These are phyloP conservation scores for Yarrowia sp. DNA, from an alignment of 805 yeast genomes.

Conservation along the genomic window DNA sequence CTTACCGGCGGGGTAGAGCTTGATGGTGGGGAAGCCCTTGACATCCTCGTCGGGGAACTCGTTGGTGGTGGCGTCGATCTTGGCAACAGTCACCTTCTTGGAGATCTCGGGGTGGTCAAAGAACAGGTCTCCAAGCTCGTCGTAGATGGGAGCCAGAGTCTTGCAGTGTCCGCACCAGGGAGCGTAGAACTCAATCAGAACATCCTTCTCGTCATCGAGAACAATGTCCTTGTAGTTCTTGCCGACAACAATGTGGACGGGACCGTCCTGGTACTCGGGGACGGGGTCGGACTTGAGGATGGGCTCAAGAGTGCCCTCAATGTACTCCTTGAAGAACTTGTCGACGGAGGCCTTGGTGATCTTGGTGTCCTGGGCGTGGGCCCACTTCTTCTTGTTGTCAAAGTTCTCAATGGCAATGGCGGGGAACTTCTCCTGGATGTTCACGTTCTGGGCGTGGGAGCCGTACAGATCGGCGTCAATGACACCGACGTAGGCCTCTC, in stretches of 20 bases:
- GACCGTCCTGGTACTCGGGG: slow-evolving; percentile 77
- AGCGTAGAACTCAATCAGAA: slow-evolving; percentile 88
- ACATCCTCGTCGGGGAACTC: slow-evolving; percentile 80
- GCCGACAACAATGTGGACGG: slow-evolving; percentile 81
- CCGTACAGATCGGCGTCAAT: slow-evolving; percentile 82
- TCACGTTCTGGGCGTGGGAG: slow-evolving; percentile 83
- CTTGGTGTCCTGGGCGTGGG: slow-evolving; percentile 65
- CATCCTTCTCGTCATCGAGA: slow-evolving; percentile 67
- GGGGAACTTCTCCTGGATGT: slow-evolving; percentile 86
- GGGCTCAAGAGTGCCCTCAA: slow-evolving; percentile 71
- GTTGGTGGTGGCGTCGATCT: slow-evolving; percentile 87
- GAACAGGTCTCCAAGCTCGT: slow-evolving; percentile 79
- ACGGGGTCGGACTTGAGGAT: slow-evolving; percentile 83
- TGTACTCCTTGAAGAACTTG: slow-evolving; percentile 67
- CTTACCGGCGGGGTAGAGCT: slow-evolving; percentile 87
- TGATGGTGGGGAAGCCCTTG: slow-evolving; percentile 90
- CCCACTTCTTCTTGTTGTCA: slow-evolving; percentile 73
- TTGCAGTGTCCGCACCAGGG: slow-evolving; percentile 99
- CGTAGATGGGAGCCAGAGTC: slow-evolving; percentile 83
- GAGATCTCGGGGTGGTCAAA: slow-evolving; percentile 57
- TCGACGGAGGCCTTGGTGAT: slow-evolving; percentile 62
- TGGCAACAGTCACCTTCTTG: slow-evolving; percentile 74
- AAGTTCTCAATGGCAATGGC: slow-evolving; percentile 86
- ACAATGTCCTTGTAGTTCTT: slow-evolving; percentile 77
- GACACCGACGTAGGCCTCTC: slow-evolving; percentile 85